These are phyloP conservation scores for Globisporangium paddicum DNA, from an alignment of 352 stramenopile genomes.

Conservation along the genomic window DNA sequence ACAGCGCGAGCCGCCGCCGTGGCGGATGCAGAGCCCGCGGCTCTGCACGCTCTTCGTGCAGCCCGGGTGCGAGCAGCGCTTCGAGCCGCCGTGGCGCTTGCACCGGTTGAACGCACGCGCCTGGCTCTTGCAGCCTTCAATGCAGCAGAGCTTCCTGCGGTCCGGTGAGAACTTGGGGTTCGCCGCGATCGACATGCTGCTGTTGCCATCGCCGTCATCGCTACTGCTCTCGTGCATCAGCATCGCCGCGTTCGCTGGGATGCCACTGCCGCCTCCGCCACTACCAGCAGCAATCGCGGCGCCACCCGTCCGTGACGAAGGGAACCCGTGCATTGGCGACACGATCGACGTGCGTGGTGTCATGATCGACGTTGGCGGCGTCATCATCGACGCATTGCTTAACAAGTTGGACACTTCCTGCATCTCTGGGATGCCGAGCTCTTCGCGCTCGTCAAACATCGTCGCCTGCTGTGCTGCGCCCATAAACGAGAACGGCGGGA, in stretches of 20 bases:
- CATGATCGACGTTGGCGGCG: slow-evolving; percentile 12
- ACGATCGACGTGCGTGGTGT: slow-evolving; percentile 12
- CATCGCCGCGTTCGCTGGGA: neutral
- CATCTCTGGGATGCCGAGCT: slow-evolving; percentile 9
- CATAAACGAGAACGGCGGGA: slow-evolving; percentile 6
- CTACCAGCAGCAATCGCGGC: neutral
- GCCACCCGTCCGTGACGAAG: neutral
- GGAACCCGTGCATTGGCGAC: slow-evolving; percentile 10
- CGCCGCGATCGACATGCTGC: slow-evolving; percentile 12
- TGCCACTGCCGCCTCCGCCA: neutral
- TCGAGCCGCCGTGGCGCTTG: slow-evolving; percentile 80
- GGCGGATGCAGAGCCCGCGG: slow-evolving; percentile 50
- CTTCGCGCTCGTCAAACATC: slow-evolving; percentile 12
- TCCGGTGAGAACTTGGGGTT: slow-evolving; percentile 57
- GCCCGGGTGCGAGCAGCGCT: slow-evolving; percentile 61
- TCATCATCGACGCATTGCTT: slow-evolving; percentile 13
- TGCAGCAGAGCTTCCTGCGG: slow-evolving; percentile 66
- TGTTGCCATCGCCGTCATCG: slow-evolving; percentile 4
- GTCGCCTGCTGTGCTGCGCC: slow-evolving; percentile 1
- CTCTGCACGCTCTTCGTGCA: slow-evolving; percentile 86
- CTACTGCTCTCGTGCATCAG: slow-evolving; percentile 11
- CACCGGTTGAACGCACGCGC: slow-evolving; percentile 79
- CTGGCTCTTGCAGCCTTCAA: slow-evolving; percentile 77
- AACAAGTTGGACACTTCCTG: slow-evolving; percentile 13
- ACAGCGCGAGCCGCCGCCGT: slow-evolving; percentile 74